Percentiles rank a stretch among this genome's conserved stretches.
Evolutionary conservation across 192 early-diverging fungal species (phyloP).

Genomic region (Backusella psychrophila): DNA sequence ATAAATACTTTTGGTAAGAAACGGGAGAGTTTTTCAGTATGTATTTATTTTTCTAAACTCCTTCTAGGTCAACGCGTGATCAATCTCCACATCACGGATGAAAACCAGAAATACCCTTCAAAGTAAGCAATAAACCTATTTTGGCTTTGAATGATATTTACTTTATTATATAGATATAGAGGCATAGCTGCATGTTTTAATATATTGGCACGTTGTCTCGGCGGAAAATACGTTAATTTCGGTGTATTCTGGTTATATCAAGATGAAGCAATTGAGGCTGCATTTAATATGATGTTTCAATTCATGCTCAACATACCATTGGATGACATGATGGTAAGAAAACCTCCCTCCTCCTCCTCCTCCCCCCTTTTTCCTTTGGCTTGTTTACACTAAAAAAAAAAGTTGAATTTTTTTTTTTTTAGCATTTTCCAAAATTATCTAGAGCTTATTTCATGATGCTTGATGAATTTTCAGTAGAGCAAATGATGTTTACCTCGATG

Average conservation of each 20-base stretch:
- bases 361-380: too few relatives aligned
- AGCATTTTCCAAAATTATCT: slow-evolving; percentile 61
- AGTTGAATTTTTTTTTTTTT: slow-evolving; percentile 1
- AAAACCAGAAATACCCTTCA: slow-evolving; percentile 13
- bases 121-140: background rate
- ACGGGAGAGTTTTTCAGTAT: too few relatives aligned
- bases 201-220: slow-evolving; percentile 63
- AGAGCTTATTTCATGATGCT: slow-evolving; percentile 59
- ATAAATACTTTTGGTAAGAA: slow-evolving; percentile 55
- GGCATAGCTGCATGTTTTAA: slow-evolving; percentile 73
- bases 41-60: background rate
- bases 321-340: slow-evolving; percentile 65
- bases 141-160: background rate
- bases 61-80: slow-evolving; percentile 4
- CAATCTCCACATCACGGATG: background rate
- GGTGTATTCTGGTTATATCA: slow-evolving; percentile 87
- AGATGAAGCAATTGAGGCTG: slow-evolving; percentile 70
- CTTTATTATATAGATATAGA: slow-evolving; percentile 57
- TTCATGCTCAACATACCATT: slow-evolving; percentile 72
- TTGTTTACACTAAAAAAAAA: background rate
- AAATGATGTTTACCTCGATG: slow-evolving; percentile 58
- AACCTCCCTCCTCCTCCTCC: too few relatives aligned
- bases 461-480: slow-evolving; percentile 65
- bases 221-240: slow-evolving; percentile 86
- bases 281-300: slow-evolving; percentile 57